Percentiles rank a stretch among this genome's conserved stretches.
Conservation (phyloP, 2,329 filamentous ascomycete genomes). For the Cercospora sojina region DNA sequence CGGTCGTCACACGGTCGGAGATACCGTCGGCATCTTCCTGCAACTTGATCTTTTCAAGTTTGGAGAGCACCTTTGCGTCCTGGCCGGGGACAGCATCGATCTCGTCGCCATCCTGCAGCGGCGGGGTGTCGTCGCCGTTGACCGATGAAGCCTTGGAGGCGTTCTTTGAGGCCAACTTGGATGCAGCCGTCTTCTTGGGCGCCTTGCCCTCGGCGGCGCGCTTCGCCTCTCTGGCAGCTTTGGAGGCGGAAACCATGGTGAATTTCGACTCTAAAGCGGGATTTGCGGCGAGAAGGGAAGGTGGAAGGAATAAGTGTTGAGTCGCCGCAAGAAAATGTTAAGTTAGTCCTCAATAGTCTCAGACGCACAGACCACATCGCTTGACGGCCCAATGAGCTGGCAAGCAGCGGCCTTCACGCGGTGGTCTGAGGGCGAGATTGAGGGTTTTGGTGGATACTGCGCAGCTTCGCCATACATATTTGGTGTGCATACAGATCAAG, state of each 20-base stretch:
- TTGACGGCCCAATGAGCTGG: too few relatives aligned
- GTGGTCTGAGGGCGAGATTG: too few relatives aligned
- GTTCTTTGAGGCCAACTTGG: constrained; percentile 66
- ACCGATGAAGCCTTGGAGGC: constrained; percentile 65
- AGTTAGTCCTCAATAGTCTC: too few relatives aligned
- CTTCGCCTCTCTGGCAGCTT: constrained; percentile 67
- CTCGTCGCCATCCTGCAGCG: constrained; percentile 60
- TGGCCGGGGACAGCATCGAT: constrained; percentile 49
- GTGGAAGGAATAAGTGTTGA: not conserved
- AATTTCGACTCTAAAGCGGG: constrained; percentile 10
- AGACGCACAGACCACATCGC: too few relatives aligned
- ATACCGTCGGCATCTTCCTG: constrained; percentile 97
- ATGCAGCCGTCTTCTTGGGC: constrained; percentile 72
- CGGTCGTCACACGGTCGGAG: constrained; percentile 96
- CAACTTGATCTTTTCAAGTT: constrained; percentile 82
- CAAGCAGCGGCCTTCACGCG: too few relatives aligned
- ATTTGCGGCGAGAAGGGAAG: not conserved
- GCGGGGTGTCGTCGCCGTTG: constrained; percentile 65
- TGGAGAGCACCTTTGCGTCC: constrained; percentile 63
- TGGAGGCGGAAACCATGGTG: constrained; percentile 66
- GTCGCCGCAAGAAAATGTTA: constrained; percentile 9
- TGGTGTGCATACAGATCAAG: too few relatives aligned
- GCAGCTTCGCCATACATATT: too few relatives aligned
- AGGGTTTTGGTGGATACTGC: too few relatives aligned
- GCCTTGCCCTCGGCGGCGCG: constrained; percentile 66